Percentiles rank a stretch among this genome's conserved stretches.
Conservation (phyloP, 2,329 filamentous ascomycete genomes). For the Trichoderma hamatum region DNA sequence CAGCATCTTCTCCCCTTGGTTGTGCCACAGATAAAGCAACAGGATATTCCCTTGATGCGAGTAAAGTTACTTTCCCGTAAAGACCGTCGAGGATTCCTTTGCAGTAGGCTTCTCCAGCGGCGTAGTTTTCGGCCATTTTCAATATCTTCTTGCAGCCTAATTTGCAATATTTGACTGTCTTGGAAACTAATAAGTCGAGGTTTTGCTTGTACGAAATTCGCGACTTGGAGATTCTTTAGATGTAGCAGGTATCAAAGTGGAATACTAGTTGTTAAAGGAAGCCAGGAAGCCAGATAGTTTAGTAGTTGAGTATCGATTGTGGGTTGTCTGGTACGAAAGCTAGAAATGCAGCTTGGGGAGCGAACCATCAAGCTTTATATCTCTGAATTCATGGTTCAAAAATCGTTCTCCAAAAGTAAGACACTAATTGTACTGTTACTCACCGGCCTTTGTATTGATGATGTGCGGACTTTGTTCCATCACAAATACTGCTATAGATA, state of each 20-base stretch:
- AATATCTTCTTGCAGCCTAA: neutral
- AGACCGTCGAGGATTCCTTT: neutral
- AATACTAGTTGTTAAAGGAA: neutral
- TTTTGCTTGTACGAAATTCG: neutral
- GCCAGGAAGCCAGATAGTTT: neutral
- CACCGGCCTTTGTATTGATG: neutral
- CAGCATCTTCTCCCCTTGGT: neutral
- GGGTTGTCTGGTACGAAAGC: neutral
- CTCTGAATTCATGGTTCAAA: neutral
- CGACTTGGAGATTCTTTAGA: neutral
- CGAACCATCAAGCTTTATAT: neutral
- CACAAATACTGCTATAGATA: neutral
- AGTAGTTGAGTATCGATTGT: neutral
- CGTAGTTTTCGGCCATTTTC: neutral
- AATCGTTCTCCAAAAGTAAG: neutral
- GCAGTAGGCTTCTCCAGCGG: neutral
- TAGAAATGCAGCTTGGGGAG: neutral
- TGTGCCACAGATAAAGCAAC: neutral
- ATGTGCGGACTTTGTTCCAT: neutral
- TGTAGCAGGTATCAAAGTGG: no score
- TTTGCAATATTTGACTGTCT: neutral
- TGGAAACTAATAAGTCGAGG: neutral
- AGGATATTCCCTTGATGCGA: neutral
- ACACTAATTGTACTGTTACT: neutral
- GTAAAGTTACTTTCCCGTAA: neutral